Evolutionary conservation across 2,329 filamentous ascomycete genomes (phyloP).

Genomic region (Phyllosticta citrichinensis): DNA sequence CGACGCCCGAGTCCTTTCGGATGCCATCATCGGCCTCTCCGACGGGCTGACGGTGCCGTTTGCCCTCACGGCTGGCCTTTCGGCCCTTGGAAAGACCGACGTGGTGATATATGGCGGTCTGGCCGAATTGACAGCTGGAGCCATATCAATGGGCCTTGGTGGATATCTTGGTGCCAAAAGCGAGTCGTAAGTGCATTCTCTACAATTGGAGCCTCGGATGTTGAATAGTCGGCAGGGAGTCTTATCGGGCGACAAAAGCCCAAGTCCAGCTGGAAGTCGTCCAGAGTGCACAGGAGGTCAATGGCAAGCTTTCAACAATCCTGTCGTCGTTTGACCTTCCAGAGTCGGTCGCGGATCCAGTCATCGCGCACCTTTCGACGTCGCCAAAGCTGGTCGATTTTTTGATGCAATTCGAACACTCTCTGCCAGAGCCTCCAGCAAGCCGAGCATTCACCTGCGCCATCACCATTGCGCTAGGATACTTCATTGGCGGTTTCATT

Average conservation of each 20-base stretch:
- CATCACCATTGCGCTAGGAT: slow-evolving; percentile 56
- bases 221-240: background rate
- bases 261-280: background rate
- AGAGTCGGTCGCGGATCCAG: background rate
- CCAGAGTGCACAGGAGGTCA: background rate
- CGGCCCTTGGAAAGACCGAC: slow-evolving; percentile 28
- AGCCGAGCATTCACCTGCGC: slow-evolving; percentile 43
- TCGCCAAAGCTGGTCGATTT: slow-evolving; percentile 19
- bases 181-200: slow-evolving; percentile 24
- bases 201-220: background rate
- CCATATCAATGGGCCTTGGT: slow-evolving; percentile 66
- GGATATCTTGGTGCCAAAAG: slow-evolving; percentile 58
- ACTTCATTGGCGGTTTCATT: slow-evolving; percentile 45
- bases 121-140: slow-evolving; percentile 63
- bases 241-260: background rate
- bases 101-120: slow-evolving; percentile 49
- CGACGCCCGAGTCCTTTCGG: slow-evolving; percentile 33
- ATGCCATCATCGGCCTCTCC: slow-evolving; percentile 66
- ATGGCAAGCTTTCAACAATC: background rate
- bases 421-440: slow-evolving; percentile 34
- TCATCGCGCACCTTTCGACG: background rate
- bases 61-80: slow-evolving; percentile 64
- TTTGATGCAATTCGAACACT: slow-evolving; percentile 39
- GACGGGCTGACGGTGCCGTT: slow-evolving; percentile 75
- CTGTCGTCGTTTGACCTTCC: background rate